These are phyloP conservation scores for Leishmania turanica DNA, from an alignment of 208 protist genomes.

Conservation along the genomic window DNA sequence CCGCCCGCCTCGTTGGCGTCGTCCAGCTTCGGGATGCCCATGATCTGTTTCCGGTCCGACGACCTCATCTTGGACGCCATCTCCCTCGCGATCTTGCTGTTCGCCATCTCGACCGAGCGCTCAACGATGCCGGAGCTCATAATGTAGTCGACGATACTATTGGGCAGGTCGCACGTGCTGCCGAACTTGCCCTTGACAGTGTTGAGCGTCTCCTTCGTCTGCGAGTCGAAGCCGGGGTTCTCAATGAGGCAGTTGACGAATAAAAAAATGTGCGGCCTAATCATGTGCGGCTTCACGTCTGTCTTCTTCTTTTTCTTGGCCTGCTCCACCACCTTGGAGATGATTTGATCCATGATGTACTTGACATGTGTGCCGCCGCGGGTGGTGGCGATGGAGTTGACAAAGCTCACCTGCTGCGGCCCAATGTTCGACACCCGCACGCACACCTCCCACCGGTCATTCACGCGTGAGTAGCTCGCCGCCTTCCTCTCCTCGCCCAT, in stretches of 20 bases:
- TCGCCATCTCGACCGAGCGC: constrained; percentile 94
- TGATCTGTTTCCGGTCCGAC: constrained; percentile 82
- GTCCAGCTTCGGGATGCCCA: constrained; percentile 99
- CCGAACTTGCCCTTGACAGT: constrained; percentile 96
- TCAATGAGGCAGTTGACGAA: constrained; percentile 99
- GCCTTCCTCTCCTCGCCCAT: constrained; percentile 86
- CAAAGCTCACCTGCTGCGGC: constrained; percentile 99
- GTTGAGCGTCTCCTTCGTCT: constrained; percentile 99
- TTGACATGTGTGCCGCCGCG: constrained; percentile 99
- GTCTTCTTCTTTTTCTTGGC: constrained; percentile 98
- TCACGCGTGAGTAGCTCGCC: constrained; percentile 81
- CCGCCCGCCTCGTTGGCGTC: constrained; percentile 99
- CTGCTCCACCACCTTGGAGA: constrained; percentile 86
- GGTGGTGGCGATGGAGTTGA: constrained; percentile 99
- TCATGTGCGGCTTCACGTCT: constrained; percentile 96
- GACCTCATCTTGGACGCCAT: constrained; percentile 85
- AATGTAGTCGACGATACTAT: constrained; percentile 96
- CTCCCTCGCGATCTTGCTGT: constrained; percentile 95
- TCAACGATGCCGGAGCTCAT: constrained; percentile 96
- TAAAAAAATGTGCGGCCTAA: constrained; percentile 98
- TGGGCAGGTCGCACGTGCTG: constrained; percentile 94
- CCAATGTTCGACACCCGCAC: constrained; percentile 93
- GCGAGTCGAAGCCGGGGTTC: constrained; percentile 99
- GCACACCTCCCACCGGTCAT: constrained; percentile 98
- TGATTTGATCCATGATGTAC: constrained; percentile 97